Evolutionary conservation across 805 yeast species (phyloP), one percentile per base, ranked within the genome.

Genomic region (Phaffomyces thermotolerans): DNA sequence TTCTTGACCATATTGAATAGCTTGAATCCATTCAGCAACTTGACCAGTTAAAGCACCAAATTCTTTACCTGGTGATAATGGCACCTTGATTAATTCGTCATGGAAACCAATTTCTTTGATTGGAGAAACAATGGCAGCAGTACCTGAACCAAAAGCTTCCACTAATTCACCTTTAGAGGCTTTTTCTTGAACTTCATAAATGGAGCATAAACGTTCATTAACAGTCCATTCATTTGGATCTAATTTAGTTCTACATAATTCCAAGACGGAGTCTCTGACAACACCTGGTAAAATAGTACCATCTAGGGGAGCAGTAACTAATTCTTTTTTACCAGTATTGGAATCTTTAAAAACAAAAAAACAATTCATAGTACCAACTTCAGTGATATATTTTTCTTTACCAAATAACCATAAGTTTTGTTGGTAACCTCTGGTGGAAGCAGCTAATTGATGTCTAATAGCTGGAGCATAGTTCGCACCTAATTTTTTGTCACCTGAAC

Each of bases 391-490:
- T 56, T 80, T 78, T 63, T 91, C 91, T 45, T 84, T 87, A 49
- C 96, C 96, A 58, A 91, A 91, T 58, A 91, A 73, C 99, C 98
- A 91, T 64, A 91, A 71, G 73, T 91, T 91, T 69, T 93, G 98
- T 65, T 87, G 95, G 72, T 79, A 90, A 36, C 99, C 99, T 66
- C 90, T 79, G 22, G 72, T 59, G 44, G 96, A 95, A 41, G 98
- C 96, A 68, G 86, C 83, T 56, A 76, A 71, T 69, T 88, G 96
- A 29, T 98, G 97, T 62, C 76, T 73, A 58, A 90, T 79, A 65
- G 96, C 86, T 50, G 98, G 97, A 37, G 97, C 99, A 62, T 91
- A 91, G 73, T 91, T 91, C 49, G 96, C 97, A 66, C 99, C 99
- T 58, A 91, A 78, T 69, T 91, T 91, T 67, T 79, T 83, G 78